Percentiles rank a stretch among this genome's conserved stretches.
Evolutionary conservation across 2,329 filamentous ascomycete genomes (phyloP).

Genomic region (Emergomyces pasteurianus): DNA sequence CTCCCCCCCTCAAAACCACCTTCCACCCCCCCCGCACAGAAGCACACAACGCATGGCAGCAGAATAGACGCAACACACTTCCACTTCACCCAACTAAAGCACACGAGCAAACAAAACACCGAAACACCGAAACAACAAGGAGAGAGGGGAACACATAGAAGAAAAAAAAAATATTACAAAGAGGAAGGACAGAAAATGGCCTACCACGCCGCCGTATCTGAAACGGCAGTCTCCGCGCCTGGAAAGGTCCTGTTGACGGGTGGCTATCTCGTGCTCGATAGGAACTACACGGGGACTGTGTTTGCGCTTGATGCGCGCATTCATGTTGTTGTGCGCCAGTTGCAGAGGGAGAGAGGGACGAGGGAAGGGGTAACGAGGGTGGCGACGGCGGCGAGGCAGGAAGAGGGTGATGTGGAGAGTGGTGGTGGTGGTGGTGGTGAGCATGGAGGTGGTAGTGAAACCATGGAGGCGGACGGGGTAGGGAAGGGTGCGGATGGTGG

Average conservation of each 20-base stretch:
- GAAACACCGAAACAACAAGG: background rate
- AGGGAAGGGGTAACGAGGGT: background rate
- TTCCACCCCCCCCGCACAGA: no score
- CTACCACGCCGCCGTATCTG: background rate
- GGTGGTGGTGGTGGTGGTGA: constrained; percentile 16
- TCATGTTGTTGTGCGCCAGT: constrained; percentile 46
- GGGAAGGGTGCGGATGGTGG: background rate
- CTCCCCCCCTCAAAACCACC: no score
- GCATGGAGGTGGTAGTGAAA: background rate
- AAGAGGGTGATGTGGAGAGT: constrained; percentile 17
- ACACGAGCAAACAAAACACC: background rate
- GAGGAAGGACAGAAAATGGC: background rate
- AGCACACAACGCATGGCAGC: background rate
- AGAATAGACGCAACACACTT: background rate
- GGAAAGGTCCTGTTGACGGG: constrained; percentile 93
- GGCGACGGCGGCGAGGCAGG: background rate
- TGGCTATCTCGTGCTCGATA: constrained; percentile 88
- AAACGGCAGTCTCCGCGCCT: constrained; percentile 66
- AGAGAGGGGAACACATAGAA: background rate
- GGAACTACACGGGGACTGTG: constrained; percentile 63
- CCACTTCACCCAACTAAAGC: background rate
- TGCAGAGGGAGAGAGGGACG: constrained; percentile 26
- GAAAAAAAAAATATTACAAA: background rate
- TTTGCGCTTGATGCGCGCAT: constrained; percentile 54
- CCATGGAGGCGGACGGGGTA: background rate